Base-by-base conservation (phyloP, 1,139 yeast species). In the Suhomyces atakaporum region DNA sequence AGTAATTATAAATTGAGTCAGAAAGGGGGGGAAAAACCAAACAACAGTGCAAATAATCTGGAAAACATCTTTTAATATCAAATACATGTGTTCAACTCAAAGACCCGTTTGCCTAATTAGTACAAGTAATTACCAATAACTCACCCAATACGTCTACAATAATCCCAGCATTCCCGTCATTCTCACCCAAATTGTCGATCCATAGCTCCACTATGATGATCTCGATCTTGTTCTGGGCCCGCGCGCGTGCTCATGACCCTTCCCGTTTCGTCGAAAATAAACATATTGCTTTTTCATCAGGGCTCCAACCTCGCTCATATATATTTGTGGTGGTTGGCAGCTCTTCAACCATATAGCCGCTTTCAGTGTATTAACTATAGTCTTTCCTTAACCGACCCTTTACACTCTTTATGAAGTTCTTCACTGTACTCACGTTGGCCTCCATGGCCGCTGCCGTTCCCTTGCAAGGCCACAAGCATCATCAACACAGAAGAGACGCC, bases 361-460 rank as follows among this genome's bases (percentile, higher is more conserved):
- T 24, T 20, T 21, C 37, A 47, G 49, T 33, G 40, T 39, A 31
- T 38, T 36, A 52, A 54, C 60, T 53, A 51, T 50, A 43, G 59
- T 54, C 60, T 49, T 52, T 56, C 60, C 51, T 56, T 51, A 36
- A 31, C 35, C 34, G 34, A 25, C 35, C 39, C 22, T 31, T n/a
- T 31, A 23, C 41, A 28, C 38, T 34, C 40, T 29, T 32, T 33
- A 47, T 49, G 50, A 29, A 26, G 33, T 43, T 48, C 37, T 44
- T 54, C 33, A 45, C 47, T 32, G 33, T 46, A 27, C 29, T 52
- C 38, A 49, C 60, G 23, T 31, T 53, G 38, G 57, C 56, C 22
- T 15, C 51, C 33, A 42, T 47, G 26, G 57, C 50, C 42, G 44
- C 41, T 29, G 50, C 51, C 33, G 47, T 45, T 46, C 45, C 53